Evolutionary conservation across 768 basidiomycete genomes (phyloP), one percentile per base, ranked within the genome.

Genomic region (Suillus luteus): DNA sequence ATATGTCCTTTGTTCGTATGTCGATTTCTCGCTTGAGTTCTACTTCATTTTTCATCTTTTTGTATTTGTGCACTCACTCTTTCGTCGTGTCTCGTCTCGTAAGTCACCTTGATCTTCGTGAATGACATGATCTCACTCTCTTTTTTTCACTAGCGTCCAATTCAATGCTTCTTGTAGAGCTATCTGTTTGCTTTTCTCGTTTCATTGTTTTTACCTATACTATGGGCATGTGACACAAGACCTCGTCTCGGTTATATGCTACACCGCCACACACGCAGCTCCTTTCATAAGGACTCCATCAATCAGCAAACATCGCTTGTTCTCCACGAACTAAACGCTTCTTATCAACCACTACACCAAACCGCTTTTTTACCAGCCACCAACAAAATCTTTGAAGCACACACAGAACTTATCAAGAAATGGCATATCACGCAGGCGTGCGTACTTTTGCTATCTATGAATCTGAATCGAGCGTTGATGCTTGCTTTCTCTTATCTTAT

Each of bases 151-250:
- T 27, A 40, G 24, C 38, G 24, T 35, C 15, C 27, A 31, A 52
- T 7, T 49, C 22, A 49, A 52, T 55, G 55, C 55, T 55, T 55
- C 55, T 55, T 55, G 55, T 55, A 55, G 55, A n/a, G n/a, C 35
- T 55, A 55, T 55, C 55, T 55, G n/a, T 55, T 55, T 55, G 51
- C 51, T 55, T 22, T 55, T 55, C 24, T 55, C 55, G 55, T 55
- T 22, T 37, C 51, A 37, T 55, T 22, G 35, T 55, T 55, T 52
- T 37, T 37, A 55, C n/a, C 11, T 55, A 37, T 38, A 17, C 49
- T 51, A 31, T 52, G 27, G 51, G 51, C 51, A 52, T 52, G 27
- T 52, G 14, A 40, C 38, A 40, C 38, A 38, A 38, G 43, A 44
- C 43, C n/a, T n/a, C n/a, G n/a, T n/a, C n/a, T 22, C n/a, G 22